Evolutionary conservation across 495 filamentous ascomycete species (phyloP).

Genomic region (Astrocystis sublimbata): DNA sequence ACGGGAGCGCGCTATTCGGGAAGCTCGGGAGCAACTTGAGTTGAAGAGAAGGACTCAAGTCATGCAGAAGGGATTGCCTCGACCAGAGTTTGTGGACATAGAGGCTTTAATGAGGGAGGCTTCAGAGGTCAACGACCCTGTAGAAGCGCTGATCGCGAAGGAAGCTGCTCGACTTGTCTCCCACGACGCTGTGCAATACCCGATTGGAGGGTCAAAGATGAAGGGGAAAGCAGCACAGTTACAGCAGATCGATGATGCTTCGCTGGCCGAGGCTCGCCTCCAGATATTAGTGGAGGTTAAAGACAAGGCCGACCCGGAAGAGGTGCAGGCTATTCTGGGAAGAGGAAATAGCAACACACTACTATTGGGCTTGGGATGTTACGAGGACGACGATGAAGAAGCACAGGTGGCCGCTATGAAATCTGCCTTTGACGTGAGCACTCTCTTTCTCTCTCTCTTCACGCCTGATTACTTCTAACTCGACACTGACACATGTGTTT

Average conservation of each 20-base stretch:
- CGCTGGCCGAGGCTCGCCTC: conserved; percentile 70
- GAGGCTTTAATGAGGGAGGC: conserved; percentile 65
- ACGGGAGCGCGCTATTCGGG: conserved; percentile 63
- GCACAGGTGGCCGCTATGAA: conserved; percentile 62
- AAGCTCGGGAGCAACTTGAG: conserved; percentile 74
- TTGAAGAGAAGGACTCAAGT: conserved; percentile 85
- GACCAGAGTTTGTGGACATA: conserved; percentile 72
- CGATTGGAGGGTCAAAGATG: conserved; percentile 64
- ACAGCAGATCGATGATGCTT: conserved; percentile 67
- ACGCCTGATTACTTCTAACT: neutral
- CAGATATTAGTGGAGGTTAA: conserved; percentile 74
- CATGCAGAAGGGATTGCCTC: conserved; percentile 79
- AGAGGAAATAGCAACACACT: conserved; percentile 57
- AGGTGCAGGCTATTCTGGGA: conserved; percentile 69
- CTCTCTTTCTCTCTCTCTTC: neutral
- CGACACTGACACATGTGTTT: conserved; percentile 40
- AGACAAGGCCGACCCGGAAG: conserved; percentile 55
- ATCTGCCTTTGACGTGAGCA: conserved; percentile 65
- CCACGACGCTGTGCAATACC: conserved; percentile 75
- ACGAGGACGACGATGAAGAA: conserved; percentile 70
- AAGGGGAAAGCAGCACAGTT: conserved; percentile 61
- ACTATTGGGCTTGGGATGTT: conserved; percentile 76
- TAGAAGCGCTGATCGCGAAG: conserved; percentile 61
- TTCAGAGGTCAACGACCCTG: conserved; percentile 34
- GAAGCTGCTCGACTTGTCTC: conserved; percentile 80